phyloP scores from a whole-genome alignment of 495 filamentous ascomycete species.

The Xylaria nigripes region DNA sequence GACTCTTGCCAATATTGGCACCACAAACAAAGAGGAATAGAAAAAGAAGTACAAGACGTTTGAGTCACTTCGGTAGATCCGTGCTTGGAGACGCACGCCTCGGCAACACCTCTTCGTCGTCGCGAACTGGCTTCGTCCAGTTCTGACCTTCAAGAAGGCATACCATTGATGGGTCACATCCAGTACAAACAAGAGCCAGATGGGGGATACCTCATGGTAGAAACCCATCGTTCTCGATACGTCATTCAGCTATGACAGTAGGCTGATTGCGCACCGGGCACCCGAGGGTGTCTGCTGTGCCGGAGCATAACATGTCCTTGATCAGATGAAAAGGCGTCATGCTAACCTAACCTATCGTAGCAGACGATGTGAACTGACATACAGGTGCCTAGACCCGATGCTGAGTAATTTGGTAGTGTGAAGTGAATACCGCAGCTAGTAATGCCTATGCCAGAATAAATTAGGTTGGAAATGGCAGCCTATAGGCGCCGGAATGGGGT shows the following conservation, averaged over 20 bases:
- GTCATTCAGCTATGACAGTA: neutral
- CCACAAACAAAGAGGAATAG: conserved; percentile 9
- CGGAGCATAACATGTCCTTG: neutral
- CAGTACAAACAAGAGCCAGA: neutral
- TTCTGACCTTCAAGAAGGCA: neutral
- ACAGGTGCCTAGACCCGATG: neutral
- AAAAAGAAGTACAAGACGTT: conserved; percentile 3
- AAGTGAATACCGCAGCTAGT: neutral
- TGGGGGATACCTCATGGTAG: neutral
- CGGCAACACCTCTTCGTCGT: neutral
- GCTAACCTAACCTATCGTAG: neutral
- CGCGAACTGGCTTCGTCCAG: neutral
- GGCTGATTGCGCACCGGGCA: neutral
- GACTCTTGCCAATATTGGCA: neutral
- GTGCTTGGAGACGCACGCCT: neutral
- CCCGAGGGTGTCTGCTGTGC: neutral
- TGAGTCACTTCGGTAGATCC: neutral
- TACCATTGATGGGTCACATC: neutral
- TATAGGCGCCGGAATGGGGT: neutral
- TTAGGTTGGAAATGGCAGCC: neutral
- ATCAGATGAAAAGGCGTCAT: neutral
- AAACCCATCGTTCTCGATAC: neutral
- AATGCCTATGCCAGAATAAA: neutral
- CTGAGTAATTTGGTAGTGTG: neutral
- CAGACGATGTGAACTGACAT: neutral